Conservation (phyloP, 257 asterid genomes). For the Solanum bulbocastanum region DNA sequence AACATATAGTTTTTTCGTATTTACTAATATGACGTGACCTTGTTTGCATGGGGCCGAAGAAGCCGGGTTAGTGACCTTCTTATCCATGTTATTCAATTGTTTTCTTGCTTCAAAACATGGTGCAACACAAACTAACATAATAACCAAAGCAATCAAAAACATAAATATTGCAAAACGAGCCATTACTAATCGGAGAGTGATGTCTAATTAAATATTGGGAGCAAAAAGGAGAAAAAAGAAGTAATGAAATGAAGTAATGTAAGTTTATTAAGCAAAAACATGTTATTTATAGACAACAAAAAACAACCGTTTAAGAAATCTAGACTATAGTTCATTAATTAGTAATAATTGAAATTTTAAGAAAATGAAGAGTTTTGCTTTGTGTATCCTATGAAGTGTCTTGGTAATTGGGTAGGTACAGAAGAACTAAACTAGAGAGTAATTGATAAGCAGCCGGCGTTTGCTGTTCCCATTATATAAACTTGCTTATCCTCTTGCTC, state of each 20-base stretch:
- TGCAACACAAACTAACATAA: background rate
- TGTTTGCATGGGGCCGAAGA: conserved; percentile 7
- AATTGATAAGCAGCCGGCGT: background rate
- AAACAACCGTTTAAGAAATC: background rate
- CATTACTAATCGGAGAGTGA: background rate
- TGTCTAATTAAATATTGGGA: background rate
- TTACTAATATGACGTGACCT: too few relatives aligned
- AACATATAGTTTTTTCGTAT: too few relatives aligned
- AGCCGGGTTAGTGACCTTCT: background rate
- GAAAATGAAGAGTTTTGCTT: background rate
- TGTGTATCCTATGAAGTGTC: background rate
- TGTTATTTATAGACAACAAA: background rate
- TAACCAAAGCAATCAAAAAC: background rate
- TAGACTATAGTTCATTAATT: background rate
- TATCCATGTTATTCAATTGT: background rate
- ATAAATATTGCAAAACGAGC: background rate
- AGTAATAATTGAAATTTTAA: background rate
- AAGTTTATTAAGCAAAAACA: background rate
- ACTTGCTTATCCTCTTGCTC: too few relatives aligned
- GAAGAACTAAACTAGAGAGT: background rate
- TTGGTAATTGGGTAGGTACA: conserved; percentile 3
- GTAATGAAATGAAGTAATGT: background rate
- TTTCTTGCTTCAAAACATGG: background rate
- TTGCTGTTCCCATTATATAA: background rate
- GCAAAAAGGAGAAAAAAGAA: background rate